Evolutionary conservation across 768 basidiomycete species (phyloP), one percentile per base, ranked within the genome.

Genomic region (Rhizopogon roseolus): DNA sequence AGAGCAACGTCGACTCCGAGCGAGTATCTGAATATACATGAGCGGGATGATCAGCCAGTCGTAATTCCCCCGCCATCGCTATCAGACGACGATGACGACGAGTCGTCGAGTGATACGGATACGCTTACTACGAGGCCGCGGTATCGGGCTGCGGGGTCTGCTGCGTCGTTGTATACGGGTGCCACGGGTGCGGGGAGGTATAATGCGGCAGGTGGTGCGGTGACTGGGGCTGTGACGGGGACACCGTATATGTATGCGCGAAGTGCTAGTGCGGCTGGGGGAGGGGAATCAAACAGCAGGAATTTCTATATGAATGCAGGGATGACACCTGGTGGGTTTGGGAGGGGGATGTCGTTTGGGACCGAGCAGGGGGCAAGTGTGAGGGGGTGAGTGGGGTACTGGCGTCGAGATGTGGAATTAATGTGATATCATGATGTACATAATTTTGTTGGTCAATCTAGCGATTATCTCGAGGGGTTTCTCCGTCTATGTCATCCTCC

Each of bases 91-190:
- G 34, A 36, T 5, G 61, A 67, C 11, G 67, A 67, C 14, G 64
- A 62, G 0, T 67, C 65, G 14, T 68, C 66, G 49, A 69, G 66
- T 17, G 71, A 73, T 11, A 57, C 55, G 14, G 70, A 73, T 52
- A 68, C 73, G 48, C 56, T 72, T 51, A 64, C 71, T 8, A 73
- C 72, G 34, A 71, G 71, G 0, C 54, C 60, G 45, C 60, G 66
- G n/a, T 66, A 62, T 38, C 54, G 54, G 11, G 34, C 34, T 36
- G 34, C 34, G 13, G 34, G 34, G 13, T 10, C 39, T 60, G 17
- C 62, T 58, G 39, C 60, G 19, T 54, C 54, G 29, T 49, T 48
- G 16, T 57, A 57, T 32, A 57, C 59, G 19, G 59, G 53, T 4
- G 56, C 53, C 9, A 52, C 53, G 16, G 59, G 53, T 4, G 53